phyloP scores from a whole-genome alignment of 352 stramenopile species.

The Phytophthora pistaciae region DNA sequence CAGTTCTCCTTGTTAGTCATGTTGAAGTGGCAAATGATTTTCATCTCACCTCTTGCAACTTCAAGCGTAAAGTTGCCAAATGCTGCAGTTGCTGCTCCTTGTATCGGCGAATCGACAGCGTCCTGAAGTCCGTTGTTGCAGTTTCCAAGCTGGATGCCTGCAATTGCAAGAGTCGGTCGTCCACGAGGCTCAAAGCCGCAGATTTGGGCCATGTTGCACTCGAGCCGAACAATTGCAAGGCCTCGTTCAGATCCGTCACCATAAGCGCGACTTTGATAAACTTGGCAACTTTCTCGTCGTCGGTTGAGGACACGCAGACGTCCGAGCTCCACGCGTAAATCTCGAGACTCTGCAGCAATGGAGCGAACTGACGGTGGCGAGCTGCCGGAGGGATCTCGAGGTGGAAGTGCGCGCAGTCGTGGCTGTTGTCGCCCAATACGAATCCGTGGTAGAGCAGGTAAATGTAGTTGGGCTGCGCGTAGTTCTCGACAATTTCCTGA shows the following conservation, averaged over 20 bases:
- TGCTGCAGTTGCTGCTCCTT: constrained; percentile 36
- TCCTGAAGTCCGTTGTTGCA: constrained; percentile 15
- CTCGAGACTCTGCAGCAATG: constrained; percentile 28
- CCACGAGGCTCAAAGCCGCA: constrained; percentile 14
- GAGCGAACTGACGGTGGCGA: constrained; percentile 24
- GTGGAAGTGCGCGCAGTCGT: constrained; percentile 87
- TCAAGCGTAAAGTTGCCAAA: constrained; percentile 10
- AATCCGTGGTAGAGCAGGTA: constrained; percentile 95
- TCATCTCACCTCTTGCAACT: background rate
- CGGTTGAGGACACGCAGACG: constrained; percentile 38
- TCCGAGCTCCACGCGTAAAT: constrained; percentile 51
- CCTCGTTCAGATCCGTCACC: constrained; percentile 22
- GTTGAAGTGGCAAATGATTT: background rate
- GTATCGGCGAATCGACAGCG: constrained; percentile 28
- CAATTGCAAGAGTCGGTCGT: constrained; percentile 9
- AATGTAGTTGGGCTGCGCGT: constrained; percentile 95
- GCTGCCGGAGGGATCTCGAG: constrained; percentile 40
- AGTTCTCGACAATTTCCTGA: constrained; percentile 93
- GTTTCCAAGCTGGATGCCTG: background rate
- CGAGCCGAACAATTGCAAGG: constrained; percentile 9
- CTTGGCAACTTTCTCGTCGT: constrained; percentile 7
- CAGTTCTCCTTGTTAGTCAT: background rate
- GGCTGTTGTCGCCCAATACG: constrained; percentile 73
- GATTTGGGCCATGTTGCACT: background rate
- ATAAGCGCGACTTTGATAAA: constrained; percentile 43